phyloP scores from a whole-genome alignment of 2,329 filamentous ascomycete genomes.

The Pseudogymnoascus sp. region DNA sequence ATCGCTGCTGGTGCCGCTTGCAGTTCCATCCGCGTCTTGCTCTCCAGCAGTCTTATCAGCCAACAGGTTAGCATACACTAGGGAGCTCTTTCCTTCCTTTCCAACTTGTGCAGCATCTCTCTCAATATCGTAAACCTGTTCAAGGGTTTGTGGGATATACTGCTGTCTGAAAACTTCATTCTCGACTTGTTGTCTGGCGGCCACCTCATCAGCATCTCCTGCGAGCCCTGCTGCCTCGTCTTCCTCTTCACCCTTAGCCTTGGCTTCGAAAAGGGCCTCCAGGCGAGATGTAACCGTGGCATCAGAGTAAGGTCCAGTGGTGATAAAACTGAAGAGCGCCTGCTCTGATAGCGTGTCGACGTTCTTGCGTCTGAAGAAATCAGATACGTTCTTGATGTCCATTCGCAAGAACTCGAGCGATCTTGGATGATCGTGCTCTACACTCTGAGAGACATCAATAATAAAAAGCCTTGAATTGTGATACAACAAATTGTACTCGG shows the following conservation, averaged over 20 bases:
- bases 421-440: constrained; percentile 91
- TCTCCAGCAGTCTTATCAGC: constrained; percentile 54
- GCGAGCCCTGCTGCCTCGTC: constrained; percentile 47
- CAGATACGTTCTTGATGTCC: constrained; percentile 95
- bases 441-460: constrained; percentile 95
- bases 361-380: constrained; percentile 82
- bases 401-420: constrained; percentile 91
- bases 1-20: constrained; percentile 32
- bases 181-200: constrained; percentile 62
- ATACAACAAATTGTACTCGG: constrained; percentile 97
- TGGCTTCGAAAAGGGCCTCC: constrained; percentile 57
- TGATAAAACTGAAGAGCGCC: constrained; percentile 78
- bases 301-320: constrained; percentile 51
- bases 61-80: constrained; percentile 79
- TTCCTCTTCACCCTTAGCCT: constrained; percentile 46
- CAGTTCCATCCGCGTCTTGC: constrained; percentile 33
- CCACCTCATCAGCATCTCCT: constrained; percentile 39
- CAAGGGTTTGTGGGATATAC: constrained; percentile 91
- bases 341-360: constrained; percentile 76
- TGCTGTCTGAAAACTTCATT: constrained; percentile 92
- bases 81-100: constrained; percentile 62
- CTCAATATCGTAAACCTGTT: constrained; percentile 95
- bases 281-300: constrained; percentile 53
- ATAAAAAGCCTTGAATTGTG: constrained; percentile 76
- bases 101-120: constrained; percentile 74